Base-by-base conservation (phyloP, 331 rosid species). In the Acacia pycnantha region DNA sequence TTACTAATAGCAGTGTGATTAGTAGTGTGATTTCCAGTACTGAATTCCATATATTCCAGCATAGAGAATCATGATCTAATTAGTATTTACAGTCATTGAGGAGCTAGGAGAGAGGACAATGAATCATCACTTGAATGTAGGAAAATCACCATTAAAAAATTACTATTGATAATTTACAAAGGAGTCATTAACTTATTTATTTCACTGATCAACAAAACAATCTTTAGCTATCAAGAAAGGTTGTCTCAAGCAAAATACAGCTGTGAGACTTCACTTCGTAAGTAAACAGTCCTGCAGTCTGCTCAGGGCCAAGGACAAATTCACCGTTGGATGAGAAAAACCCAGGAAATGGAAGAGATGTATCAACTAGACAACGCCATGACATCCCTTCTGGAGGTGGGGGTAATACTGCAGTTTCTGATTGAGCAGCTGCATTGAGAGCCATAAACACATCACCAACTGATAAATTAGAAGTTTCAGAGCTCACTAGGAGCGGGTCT, bases 311-410 rank as follows among this genome's bases (percentile, higher is more conserved):
- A 48, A 67, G 46, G n/a, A 93, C 86, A 6, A 81, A 70, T 83
- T 90, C 88, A 4, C 94, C 94, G 29, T 50, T 71, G 47, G 53
- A 70, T 0, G 85, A 90, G 91, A 95, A 92, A 84, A 93, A 93
- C 18, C 89, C 97, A 0, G 99, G 98, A 81, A 88, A 93, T 50
- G 94, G 94, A 81, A 92, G 98, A 77, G 94, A 89, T 0, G 99
- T 95, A 75, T 95, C 97, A 5, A 93, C 92, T 76, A 95, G 78
- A 71, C 92, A 85, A 76, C 70, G 59, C 97, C 98, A 95, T 72
- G 76, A 84, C 87, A 74, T 73, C 31, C 94, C 94, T 80, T 88
- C 88, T 10, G 86, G 88, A 16, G 80, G 87, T 24, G 51, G 73
- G 35, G 98, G 91, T 66, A 93, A 88, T 88, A 84, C 77, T 47